Conservation (phyloP, 768 basidiomycete genomes). For the Melanogaster broomeanus region DNA sequence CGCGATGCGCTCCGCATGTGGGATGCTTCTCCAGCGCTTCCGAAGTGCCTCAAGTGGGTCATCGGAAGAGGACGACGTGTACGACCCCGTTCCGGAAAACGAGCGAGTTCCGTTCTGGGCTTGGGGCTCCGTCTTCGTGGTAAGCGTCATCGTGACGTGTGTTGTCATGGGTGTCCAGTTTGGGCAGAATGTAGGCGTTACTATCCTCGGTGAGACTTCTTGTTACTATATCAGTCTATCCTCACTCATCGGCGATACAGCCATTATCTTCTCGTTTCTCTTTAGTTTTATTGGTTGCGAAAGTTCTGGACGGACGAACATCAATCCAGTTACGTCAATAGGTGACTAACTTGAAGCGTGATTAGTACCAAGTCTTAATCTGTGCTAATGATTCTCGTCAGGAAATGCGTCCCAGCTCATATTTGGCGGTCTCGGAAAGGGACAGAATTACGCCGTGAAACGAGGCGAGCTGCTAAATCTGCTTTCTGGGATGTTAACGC, state of each 20-base stretch:
- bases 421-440: conserved; percentile 62
- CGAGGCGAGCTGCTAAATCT: conserved; percentile 17
- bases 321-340: conserved; percentile 62
- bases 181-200: conserved; percentile 49
- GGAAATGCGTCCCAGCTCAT: conserved; percentile 59
- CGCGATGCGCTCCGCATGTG: neutral
- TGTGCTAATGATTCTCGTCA: conserved; percentile 8
- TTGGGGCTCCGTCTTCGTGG: conserved; percentile 54
- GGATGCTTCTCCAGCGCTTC: conserved; percentile 4
- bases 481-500: conserved; percentile 29
- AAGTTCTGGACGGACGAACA: conserved; percentile 57
- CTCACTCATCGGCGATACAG: neutral
- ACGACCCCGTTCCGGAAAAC: conserved; percentile 51
- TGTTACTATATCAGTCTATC: neutral
- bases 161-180: conserved; percentile 56
- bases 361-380: neutral
- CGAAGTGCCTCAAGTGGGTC: conserved; percentile 6
- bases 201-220: conserved; percentile 17
- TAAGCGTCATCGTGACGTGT: conserved; percentile 50
- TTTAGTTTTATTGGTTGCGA: conserved; percentile 72
- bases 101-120: conserved; percentile 58
- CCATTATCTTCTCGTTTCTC: conserved; percentile 60
- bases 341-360: conserved; percentile 17
- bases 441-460: conserved; percentile 29
- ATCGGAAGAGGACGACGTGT: conserved; percentile 41